phyloP scores from a whole-genome alignment of 768 basidiomycete species.

The Roridomyces roridus region DNA sequence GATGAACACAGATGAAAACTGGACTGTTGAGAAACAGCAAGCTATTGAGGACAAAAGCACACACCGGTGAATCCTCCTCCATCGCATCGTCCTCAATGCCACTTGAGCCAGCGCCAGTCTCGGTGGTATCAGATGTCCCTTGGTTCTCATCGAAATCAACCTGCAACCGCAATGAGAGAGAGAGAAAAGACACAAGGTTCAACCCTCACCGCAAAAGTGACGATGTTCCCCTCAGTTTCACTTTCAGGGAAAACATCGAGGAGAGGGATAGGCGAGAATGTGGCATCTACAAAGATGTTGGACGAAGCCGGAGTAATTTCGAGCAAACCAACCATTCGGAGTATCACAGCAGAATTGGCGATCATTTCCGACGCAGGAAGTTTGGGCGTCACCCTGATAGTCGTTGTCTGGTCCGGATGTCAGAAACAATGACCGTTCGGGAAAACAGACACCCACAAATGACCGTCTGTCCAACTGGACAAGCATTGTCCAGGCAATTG shows the following conservation, averaged over 20 bases:
- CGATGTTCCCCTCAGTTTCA: no score
- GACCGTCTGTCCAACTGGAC: slow-evolving; percentile 13
- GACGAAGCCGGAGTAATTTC: no score
- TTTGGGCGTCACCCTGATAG: slow-evolving; percentile 27
- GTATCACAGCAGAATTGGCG: slow-evolving; percentile 28
- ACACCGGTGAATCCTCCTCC: slow-evolving; percentile 10
- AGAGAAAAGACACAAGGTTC: slow-evolving; percentile 5
- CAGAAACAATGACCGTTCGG: background rate
- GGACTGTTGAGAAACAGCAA: no score
- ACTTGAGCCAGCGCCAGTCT: slow-evolving; percentile 5
- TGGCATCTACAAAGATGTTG: no score
- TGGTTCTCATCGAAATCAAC: slow-evolving; percentile 26
- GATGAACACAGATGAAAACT: slow-evolving; percentile 32
- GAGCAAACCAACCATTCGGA: slow-evolving; percentile 12
- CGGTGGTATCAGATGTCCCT: background rate
- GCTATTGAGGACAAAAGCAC: background rate
- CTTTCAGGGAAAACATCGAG: no score
- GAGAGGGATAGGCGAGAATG: no score
- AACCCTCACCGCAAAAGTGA: background rate
- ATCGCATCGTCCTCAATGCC: slow-evolving; percentile 9
- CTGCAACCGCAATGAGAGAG: background rate
- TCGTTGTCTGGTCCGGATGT: slow-evolving; percentile 20
- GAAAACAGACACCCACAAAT: background rate
- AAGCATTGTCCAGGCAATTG: slow-evolving; percentile 24
- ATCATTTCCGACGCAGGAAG: slow-evolving; percentile 16